Evolutionary conservation across 495 filamentous ascomycete genomes (phyloP).

Genomic region (Thermochaetoides thermophila): DNA sequence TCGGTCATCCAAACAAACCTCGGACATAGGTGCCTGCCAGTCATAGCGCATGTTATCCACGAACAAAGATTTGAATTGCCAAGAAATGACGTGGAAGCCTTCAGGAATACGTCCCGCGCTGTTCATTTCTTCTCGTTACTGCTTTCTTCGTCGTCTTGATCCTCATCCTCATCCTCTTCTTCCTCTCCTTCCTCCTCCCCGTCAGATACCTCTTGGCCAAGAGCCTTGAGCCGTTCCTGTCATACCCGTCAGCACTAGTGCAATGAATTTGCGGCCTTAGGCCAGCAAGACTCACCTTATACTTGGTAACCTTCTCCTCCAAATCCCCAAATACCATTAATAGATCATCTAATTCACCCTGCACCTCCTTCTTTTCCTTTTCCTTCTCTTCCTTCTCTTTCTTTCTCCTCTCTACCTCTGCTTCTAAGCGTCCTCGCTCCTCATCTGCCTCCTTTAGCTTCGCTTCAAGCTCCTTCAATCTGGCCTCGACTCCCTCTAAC

Average conservation of each 20-base stretch:
- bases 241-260: conserved; percentile 14
- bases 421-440: conserved; percentile 15
- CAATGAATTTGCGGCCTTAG: too few species aligned
- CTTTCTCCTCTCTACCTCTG: conserved; percentile 20
- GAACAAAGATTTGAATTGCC: too few species aligned
- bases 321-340: conserved; percentile 78
- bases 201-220: conserved; percentile 65
- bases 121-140: conserved; percentile 2
- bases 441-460: conserved; percentile 8
- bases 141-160: conserved; percentile 24
- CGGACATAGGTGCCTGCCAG: too few species aligned
- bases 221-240: conserved; percentile 53
- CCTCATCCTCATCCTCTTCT: conserved; percentile 45
- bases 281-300: conserved; percentile 47
- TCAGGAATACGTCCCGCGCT: too few species aligned
- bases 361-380: conserved; percentile 46
- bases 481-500: conserved; percentile 9
- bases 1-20: too few species aligned
- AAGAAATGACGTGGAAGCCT: too few species aligned
- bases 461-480: conserved; percentile 2
- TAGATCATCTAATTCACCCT: conserved; percentile 67
- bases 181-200: conserved; percentile 60
- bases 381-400: conserved; percentile 38
- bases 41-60: too few species aligned
- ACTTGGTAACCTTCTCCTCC: conserved; percentile 67